Evolutionary conservation across 805 yeast species (phyloP), one percentile per base, ranked within the genome.

Genomic region (Middelhovenomyces tepae): DNA sequence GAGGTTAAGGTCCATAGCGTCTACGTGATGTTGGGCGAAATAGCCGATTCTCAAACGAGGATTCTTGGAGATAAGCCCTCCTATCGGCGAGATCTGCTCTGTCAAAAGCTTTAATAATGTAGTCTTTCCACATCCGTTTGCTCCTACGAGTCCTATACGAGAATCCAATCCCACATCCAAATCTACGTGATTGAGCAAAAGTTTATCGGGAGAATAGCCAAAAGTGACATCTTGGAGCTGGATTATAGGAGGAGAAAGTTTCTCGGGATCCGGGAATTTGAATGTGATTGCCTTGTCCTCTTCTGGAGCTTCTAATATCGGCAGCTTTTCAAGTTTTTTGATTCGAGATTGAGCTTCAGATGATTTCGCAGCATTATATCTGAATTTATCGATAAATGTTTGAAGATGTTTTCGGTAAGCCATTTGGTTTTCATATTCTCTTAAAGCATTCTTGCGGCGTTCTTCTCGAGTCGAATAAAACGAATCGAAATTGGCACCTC

Each of bases 61-160:
- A 51, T 91, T 87, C 43, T 74, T 73, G 15, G 84, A 71, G 14
- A 87, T 79, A 36, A 70, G 67, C 36, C 98, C 98, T n/a, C 62
- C 66, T 27, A 75, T 52, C 2, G 98, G 96, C 15, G 64, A 62
- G 34, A 81, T 62, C 44, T 66, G 73, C 42, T 83, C 95, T 73
- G 87, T 77, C 47, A 91, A 65, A 27, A 91, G 64, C 56, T 89
- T 89, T 53, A 91, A 69, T 41, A 91, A 65, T 2, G 99, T 91
- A 7, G 98, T 87, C 59, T 91, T 91, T 81, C 99, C 99, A 54
- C 95, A 84, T 65, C 99, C 99, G 56, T 91, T 91, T 39, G 96
- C 97, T 71, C 99, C 99, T 39, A 91, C 95, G 39, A 91, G 67
- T 0, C 97, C 98, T 48, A 91, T 82, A 57, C 99, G 73, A 1